phyloP scores from a whole-genome alignment of 495 filamentous ascomycete genomes.

The Cercophora sp. region DNA sequence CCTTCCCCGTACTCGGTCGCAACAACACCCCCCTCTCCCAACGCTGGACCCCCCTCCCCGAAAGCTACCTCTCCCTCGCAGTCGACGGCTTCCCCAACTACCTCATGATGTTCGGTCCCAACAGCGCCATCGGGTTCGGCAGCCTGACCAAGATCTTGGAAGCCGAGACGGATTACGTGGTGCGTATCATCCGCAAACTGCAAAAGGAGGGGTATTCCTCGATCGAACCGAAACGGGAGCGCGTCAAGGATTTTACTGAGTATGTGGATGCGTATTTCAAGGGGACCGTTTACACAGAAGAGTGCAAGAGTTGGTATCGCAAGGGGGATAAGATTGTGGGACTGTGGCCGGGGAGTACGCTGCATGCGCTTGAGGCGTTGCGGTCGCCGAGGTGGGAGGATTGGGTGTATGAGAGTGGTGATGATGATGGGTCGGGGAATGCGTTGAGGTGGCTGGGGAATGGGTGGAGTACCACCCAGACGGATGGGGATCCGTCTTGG shows the following conservation, averaged over 20 bases:
- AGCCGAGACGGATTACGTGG: constrained; percentile 57
- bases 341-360: constrained; percentile 41
- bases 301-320: constrained; percentile 72
- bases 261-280: constrained; percentile 62
- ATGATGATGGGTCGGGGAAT: constrained; percentile 23
- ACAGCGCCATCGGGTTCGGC: constrained; percentile 53
- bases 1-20: constrained; percentile 56
- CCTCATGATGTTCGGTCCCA: constrained; percentile 59
- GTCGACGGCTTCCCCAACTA: constrained; percentile 66
- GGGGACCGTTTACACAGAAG: constrained; percentile 59
- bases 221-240: constrained; percentile 48
- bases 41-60: constrained; percentile 48
- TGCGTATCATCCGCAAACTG: constrained; percentile 61
- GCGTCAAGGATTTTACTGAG: constrained; percentile 57
- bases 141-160: constrained; percentile 54
- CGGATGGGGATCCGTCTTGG: constrained; percentile 43
- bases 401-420: constrained; percentile 35
- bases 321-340: constrained; percentile 32
- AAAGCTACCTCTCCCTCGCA: constrained; percentile 60
- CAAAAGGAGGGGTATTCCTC: constrained; percentile 63
- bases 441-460: constrained; percentile 47
- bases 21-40: constrained; percentile 45
- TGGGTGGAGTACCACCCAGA: constrained; percentile 46
- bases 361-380: constrained; percentile 42
- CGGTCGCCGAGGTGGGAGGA: constrained; percentile 45